Percentiles rank a stretch among this genome's conserved stretches.
Conservation (phyloP, 2,329 filamentous ascomycete species). For the Fonsecaea multimorphosa region DNA sequence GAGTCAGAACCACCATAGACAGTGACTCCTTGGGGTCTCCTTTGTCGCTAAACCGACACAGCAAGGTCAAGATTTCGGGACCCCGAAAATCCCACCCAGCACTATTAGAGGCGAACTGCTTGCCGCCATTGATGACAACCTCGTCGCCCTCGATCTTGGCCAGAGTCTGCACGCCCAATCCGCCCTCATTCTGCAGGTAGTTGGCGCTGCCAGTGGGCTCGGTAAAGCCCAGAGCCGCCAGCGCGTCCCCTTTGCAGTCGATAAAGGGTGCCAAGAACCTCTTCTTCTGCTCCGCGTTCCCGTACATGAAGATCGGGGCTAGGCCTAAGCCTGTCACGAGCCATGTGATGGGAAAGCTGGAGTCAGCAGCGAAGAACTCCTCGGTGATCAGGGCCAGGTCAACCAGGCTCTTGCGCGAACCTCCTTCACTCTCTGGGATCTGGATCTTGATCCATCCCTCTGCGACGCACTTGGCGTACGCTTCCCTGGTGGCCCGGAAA, state of each 20-base stretch:
- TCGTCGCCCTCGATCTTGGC: conserved; percentile 55
- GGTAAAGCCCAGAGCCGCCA: conserved; percentile 59
- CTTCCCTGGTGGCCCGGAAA: conserved; percentile 56
- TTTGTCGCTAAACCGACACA: conserved; percentile 49
- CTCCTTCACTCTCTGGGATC: conserved; percentile 54
- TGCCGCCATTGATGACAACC: conserved; percentile 60
- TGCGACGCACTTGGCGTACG: conserved; percentile 53
- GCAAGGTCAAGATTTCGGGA: conserved; percentile 59
- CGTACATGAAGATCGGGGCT: conserved; percentile 56
- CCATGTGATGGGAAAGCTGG: conserved; percentile 57
- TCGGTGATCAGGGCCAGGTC: conserved; percentile 60
- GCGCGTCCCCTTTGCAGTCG: conserved; percentile 49
- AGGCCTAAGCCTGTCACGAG: conserved; percentile 60
- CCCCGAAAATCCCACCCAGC: conserved; percentile 60
- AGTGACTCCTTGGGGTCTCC: conserved; percentile 45
- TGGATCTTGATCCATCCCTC: conserved; percentile 57
- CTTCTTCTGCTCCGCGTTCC: conserved; percentile 48
- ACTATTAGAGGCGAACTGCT: conserved; percentile 62
- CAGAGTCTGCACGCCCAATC: conserved; percentile 56
- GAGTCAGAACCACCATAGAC: conserved; percentile 59
- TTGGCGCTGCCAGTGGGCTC: conserved; percentile 61
- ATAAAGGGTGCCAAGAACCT: conserved; percentile 58
- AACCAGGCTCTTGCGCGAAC: conserved; percentile 51
- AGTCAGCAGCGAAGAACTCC: conserved; percentile 60
- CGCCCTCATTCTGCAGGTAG: conserved; percentile 56